Base-by-base conservation (phyloP, 1,284 basidiomycete species). In the Trametes pubescens region DNA sequence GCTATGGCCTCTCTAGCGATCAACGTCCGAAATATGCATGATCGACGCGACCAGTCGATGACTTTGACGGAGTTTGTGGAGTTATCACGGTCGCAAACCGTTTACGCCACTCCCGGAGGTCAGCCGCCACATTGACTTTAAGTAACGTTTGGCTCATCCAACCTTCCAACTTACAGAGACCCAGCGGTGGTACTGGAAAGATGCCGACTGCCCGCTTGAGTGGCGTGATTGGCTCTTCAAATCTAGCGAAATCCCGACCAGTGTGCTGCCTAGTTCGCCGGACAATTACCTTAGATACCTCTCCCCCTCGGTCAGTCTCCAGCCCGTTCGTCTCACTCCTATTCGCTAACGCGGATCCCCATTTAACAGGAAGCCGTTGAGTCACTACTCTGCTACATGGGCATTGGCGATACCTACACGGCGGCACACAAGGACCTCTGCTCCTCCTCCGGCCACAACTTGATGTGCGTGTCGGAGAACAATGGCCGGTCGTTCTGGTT, bases 351-450 rank as follows among this genome's bases (percentile, higher is more conserved):
- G 9, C 49, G 4, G 35, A 7, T n/a, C 13, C 38, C 16, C 8
- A 3, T 4, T 14, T 24, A 34, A 4, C 65, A 89, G 89, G 79
- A 79, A 58, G 76, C 77, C 34, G 84, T 91, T 1, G 88, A 93
- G 72, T 91, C 89, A 0, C 76, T 93, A 2, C 91, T 93, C 89
- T 92, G 90, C 72, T 93, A 93, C 71, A 76, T 92, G 10, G 91
- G 91, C 9, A 79, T 88, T 56, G 89, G 89, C 0, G 91, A 90
- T 65, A 93, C 91, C 0, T 78, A 86, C 71, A 93, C 91, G 0
- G 88, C 92, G 0, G 88, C 84, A 58, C 92, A 93, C 72, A 93
- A 93, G 74, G 91, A 93, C 74, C 81, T 89, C 0, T 93, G 92
- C 70, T 91, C 85, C 0, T 93, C 91, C 1, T 88, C 88, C 3